Evolutionary conservation across 305 asterid genomes (phyloP).

Genomic region (Solanum aculeatissimum): DNA sequence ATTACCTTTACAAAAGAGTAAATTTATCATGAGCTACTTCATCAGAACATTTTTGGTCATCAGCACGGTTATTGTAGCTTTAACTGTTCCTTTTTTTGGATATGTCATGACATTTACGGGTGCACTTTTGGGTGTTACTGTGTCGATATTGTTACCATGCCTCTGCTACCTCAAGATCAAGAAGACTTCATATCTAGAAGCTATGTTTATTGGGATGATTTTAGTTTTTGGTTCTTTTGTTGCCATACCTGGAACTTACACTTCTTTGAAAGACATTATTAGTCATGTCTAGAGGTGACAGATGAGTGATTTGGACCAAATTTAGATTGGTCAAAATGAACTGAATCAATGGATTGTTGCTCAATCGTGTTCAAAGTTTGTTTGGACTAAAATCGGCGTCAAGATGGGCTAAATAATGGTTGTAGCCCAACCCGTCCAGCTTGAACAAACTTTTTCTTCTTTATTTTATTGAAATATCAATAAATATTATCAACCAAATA

Average conservation of each 20-base stretch:
- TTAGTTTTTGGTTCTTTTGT: constrained; percentile 12
- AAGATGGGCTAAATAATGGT: not conserved
- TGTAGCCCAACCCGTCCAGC: not conserved
- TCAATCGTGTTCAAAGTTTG: not conserved
- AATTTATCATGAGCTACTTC: not conserved
- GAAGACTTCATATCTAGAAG: constrained; percentile 5
- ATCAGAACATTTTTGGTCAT: constrained; percentile 24
- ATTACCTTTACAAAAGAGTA: not conserved
- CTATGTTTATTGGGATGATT: constrained; percentile 8
- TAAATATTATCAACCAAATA: not conserved
- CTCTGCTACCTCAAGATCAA: constrained; percentile 27
- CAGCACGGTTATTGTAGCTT: constrained; percentile 18
- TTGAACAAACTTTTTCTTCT: not conserved
- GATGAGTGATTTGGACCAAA: not conserved
- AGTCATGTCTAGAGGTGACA: not conserved
- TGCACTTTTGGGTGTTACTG: constrained; percentile 17
- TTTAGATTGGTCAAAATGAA: not conserved
- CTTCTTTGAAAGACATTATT: constrained; percentile 17
- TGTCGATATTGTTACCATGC: constrained; percentile 37
- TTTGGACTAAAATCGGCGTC: not conserved
- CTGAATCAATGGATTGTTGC: not conserved
- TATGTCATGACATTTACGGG: constrained; percentile 42
- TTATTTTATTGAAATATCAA: not conserved
- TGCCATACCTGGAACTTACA: constrained; percentile 19
- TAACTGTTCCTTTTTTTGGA: constrained; percentile 27